phyloP scores from a whole-genome alignment of 2,329 filamentous ascomycete species.

The Cercospora zeina region DNA sequence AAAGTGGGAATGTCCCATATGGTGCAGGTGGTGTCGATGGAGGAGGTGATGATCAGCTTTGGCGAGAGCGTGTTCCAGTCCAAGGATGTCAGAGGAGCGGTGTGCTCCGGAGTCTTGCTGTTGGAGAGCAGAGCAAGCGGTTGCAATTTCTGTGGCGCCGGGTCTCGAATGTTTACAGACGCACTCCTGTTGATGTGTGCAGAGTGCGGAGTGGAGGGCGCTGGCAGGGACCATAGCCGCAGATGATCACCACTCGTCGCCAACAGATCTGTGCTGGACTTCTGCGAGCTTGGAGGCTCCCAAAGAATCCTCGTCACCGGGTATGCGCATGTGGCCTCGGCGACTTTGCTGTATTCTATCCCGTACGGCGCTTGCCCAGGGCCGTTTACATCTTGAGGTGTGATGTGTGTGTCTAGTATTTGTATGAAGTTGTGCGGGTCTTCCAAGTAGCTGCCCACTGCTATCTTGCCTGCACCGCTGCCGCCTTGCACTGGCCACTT shows the following conservation, averaged over 20 bases:
- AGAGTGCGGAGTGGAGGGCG: constrained; percentile 38
- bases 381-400: constrained; percentile 65
- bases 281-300: constrained; percentile 93
- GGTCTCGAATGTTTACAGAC: constrained; percentile 61
- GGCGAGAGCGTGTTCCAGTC: constrained; percentile 98
- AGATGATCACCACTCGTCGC: constrained; percentile 95
- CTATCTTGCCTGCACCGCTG: constrained; percentile 85
- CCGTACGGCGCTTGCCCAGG: constrained; percentile 72
- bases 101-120: constrained; percentile 97
- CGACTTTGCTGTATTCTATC: constrained; percentile 88
- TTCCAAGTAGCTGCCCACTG: constrained; percentile 92
- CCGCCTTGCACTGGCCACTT: constrained; percentile 82
- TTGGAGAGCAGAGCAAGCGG: constrained; percentile 92
- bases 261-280: constrained; percentile 90
- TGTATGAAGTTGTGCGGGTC: constrained; percentile 99
- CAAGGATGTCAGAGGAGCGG: constrained; percentile 89
- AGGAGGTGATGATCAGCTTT: constrained; percentile 96
- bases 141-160: constrained; percentile 75
- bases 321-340: constrained; percentile 96
- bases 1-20: constrained; percentile 99
- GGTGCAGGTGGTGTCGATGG: constrained; percentile 97
- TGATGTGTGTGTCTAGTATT: constrained; percentile 86
- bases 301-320: constrained; percentile 92
- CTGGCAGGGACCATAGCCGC: constrained; percentile 85
- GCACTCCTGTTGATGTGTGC: constrained; percentile 68